Base-by-base conservation (phyloP, 768 basidiomycete species). In the Aureoboletus auriporus region DNA sequence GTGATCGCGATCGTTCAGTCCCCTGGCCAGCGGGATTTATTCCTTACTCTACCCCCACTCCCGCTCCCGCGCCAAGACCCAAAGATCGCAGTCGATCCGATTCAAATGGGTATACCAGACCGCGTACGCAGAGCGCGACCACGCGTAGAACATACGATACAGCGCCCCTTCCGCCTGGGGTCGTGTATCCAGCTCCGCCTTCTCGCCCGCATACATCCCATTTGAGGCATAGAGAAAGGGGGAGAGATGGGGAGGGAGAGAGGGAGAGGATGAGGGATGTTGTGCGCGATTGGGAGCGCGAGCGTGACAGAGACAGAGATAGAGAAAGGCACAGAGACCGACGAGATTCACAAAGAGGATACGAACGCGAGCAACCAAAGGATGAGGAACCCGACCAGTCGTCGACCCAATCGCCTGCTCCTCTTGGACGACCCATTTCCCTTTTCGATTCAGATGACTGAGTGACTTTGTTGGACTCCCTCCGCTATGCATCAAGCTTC, bases 341-440 rank as follows among this genome's bases (percentile, higher is more conserved):
- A 29, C 43, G 34, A 10, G 49, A 50, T 27, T 16, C 11, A 6
- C 37, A 7, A 34, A 44, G 34, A 30, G 54, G 34, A 4, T 17
- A 30, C 12, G 43, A 33, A 6, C 40, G 36, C 7, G 12, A 38
- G 8, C 46, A 43, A 1, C 34, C 7, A 11, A 48, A 62, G 27
- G 49, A 49, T 14, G 50, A 50, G 1, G 58, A 51, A 16, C 20
- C 20, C 20, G 59, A 33, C 12, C 17, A 23, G 10, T 4, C 50
- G 10, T 23, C 42, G 31, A 53, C 55, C 14, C 55, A 35, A 8
- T 66, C 65, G 33, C 67, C 65, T 6, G 67, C 65, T 12, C 49
- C 66, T 13, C 54, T 67, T 0, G 50, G 51, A 39, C 58, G 65
- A 11, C 65, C 67, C 5, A 66, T 66, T 14, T 66, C 65, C 17